These are phyloP conservation scores for Pleurostoma richardsiae DNA, from an alignment of 2,329 filamentous ascomycete species.

Conservation along the genomic window DNA sequence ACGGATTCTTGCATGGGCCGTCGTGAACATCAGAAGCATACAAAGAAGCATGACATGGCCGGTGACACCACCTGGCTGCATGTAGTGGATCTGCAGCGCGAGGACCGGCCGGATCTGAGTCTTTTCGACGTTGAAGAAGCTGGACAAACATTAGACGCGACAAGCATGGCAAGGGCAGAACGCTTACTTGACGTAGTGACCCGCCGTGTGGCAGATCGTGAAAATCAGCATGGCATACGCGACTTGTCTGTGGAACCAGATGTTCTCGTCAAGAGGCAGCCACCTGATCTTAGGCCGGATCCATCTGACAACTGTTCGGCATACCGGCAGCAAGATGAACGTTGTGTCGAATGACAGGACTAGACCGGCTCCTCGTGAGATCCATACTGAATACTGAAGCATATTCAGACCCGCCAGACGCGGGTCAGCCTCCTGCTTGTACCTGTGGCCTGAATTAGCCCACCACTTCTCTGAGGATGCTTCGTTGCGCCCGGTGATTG, in stretches of 20 bases:
- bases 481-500: background rate
- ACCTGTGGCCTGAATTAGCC: conserved; percentile 49
- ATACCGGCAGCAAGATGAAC: conserved; percentile 90
- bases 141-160: conserved; percentile 23
- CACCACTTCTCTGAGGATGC: background rate
- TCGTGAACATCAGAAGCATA: conserved; percentile 98
- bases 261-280: conserved; percentile 90
- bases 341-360: conserved; percentile 79
- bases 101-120: conserved; percentile 73
- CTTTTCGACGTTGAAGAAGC: conserved; percentile 92
- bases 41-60: conserved; percentile 98
- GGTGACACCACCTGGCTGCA: conserved; percentile 83
- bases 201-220: conserved; percentile 67
- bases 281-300: conserved; percentile 83
- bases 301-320: conserved; percentile 80
- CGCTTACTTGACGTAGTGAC: conserved; percentile 89
- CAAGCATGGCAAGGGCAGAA: background rate
- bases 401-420: conserved; percentile 74
- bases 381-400: conserved; percentile 86
- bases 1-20: conserved; percentile 85
- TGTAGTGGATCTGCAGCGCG: conserved; percentile 88
- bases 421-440: conserved; percentile 64
- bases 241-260: conserved; percentile 94
- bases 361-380: conserved; percentile 88
- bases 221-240: conserved; percentile 87